Base-by-base conservation (phyloP, 441 rosid species). In the Theobroma grandiflorum region DNA sequence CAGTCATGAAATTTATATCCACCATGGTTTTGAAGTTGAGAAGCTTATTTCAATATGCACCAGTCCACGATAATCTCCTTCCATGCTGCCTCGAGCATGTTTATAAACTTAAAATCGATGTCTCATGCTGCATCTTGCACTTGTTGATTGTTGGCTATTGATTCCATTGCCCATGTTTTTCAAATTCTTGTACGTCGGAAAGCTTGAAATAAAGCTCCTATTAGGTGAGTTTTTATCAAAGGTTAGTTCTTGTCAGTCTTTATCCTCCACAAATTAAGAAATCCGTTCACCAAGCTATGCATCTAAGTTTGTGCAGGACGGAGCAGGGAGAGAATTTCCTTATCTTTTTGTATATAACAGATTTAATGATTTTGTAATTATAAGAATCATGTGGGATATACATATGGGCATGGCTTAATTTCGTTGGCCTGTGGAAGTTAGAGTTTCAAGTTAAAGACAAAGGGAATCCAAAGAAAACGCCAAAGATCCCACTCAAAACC, bases 401-500 rank as follows among this genome's bases (percentile, higher is more conserved):
- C 11, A 26, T 26, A n/a, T 55, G 26, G 0, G 6, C 57, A 52
- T 12, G 53, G 53, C 53, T 49, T 49, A n/a, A n/a, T 66, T 8
- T 14, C 16, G 38, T 26, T 61, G 63, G 63, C 33, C 33, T 35
- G 57, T 64, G 35, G 52, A 52, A 20, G 71, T 62, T 14, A 6
- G 49, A 52, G 1, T 20, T 61, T 58, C 79, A 77, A 74, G 67
- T 53, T 82, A 78, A 78, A 71, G 81, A 52, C 66, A 74, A 74
- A 73, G 52, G 40, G 20, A 74, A 75, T 33, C 73, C 35, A 76
- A 26, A 80, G 85, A 84, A 89, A 81, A 85, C 64, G 85, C 85
- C 88, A 87, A 87, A 77, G 75, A 82, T 74, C 40, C 72, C 86
- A 80, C 90, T 85, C 66, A 89, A 81, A 79, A 81, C 87, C 85